Base-by-base conservation (phyloP, 106 monocot species). In the Agapanthus africanus region DNA sequence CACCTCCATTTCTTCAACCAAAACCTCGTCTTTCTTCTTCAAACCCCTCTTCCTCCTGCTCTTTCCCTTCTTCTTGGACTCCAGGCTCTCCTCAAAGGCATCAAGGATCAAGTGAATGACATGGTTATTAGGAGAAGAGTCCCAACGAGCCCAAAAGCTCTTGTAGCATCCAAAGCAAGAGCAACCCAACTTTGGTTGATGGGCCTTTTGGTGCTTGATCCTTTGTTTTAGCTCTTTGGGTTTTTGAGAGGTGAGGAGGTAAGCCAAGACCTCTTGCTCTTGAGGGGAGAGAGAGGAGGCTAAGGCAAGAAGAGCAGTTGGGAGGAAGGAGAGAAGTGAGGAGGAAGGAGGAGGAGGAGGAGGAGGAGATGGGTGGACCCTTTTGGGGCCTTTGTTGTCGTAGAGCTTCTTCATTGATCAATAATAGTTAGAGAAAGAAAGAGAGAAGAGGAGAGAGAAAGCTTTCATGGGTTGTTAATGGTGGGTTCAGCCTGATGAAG, bases 131-230 rank as follows among this genome's bases (percentile, higher is more conserved):
- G 57, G 57, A 11, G 70, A 70, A n/a, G 54, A 8, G 25, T 70
- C 57, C 70, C 54, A 70, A 7, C 54, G 70, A 2, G n/a, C 70
- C 56, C 56, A 70, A 37, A 37, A 70, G 79, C 74, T 79, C 80
- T 80, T 84, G 76, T 84, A 84, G 73, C 84, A 84, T 13, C 67
- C 49, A 70, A 84, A 84, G 80, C 84, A 84, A 21, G 68, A 73
- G 75, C 83, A 83, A 31, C 42, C 66, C 38, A 76, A 37, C 28
- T 84, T 76, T 56, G 79, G 76, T 5, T 56, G 54, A 65, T 84
- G 84, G 11, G 15, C 14, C 23, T 74, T 56, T 14, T 54, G 61
- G n/a, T n/a, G n/a, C 34, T 38, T 37, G 40, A 11, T 31, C 21
- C 19, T 47, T 13, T 27, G 40, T 5, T 44, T 3, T 16, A 13